phyloP scores from a whole-genome alignment of 768 basidiomycete species.

The Auricularia cornea region DNA sequence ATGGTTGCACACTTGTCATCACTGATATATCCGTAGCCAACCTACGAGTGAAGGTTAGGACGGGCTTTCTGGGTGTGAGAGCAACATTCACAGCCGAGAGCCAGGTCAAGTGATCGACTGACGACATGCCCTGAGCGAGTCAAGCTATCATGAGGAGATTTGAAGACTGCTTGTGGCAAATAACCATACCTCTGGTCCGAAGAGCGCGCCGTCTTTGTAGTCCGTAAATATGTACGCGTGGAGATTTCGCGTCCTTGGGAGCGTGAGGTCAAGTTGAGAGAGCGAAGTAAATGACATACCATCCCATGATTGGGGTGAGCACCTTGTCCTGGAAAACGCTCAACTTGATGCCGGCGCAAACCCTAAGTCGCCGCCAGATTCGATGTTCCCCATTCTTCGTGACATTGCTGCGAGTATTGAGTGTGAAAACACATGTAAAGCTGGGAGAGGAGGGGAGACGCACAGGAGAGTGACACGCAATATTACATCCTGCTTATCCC shows the following conservation, averaged over 20 bases:
- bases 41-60: neutral
- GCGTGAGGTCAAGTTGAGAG: neutral
- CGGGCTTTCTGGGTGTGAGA: neutral
- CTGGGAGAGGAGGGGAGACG: neutral
- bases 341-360: conserved; percentile 27
- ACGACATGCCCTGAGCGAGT: neutral
- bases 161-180: too few relatives aligned
- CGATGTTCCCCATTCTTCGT: conserved; percentile 15
- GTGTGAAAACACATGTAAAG: neutral
- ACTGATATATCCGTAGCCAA: conserved; percentile 22
- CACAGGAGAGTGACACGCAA: conserved; percentile 15
- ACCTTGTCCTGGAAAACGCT: conserved; percentile 29
- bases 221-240: conserved; percentile 28
- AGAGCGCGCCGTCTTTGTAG: conserved; percentile 23
- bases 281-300: neutral
- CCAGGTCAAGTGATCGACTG: neutral
- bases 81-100: neutral
- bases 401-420: conserved; percentile 3
- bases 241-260: conserved; percentile 19
- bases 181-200: conserved; percentile 24
- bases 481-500: conserved; percentile 18
- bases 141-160: too few relatives aligned
- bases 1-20: conserved; percentile 17
- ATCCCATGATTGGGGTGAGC: conserved; percentile 27
- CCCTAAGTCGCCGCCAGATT: conserved; percentile 25